Evolutionary conservation across 352 stramenopile species (phyloP).

Genomic region (Globisporangium radiosum): DNA sequence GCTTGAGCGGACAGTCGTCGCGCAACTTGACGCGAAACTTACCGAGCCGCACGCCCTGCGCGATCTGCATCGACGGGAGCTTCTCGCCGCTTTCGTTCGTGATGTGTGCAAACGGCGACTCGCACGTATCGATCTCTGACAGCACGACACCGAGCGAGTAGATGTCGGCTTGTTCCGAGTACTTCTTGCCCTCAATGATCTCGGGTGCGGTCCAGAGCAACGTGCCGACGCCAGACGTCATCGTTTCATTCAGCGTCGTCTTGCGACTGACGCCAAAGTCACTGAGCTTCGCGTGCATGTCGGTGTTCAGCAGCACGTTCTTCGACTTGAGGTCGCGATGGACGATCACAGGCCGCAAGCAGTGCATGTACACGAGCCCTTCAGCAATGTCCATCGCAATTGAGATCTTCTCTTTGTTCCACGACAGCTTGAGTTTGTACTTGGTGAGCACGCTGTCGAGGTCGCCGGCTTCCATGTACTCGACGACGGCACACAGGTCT

Average conservation of each 20-base stretch:
- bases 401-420: slow-evolving; percentile 64
- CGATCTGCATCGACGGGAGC: slow-evolving; percentile 65
- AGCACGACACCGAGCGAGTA: slow-evolving; percentile 85
- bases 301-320: slow-evolving; percentile 74
- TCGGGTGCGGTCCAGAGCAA: slow-evolving; percentile 84
- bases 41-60: slow-evolving; percentile 48
- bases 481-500: slow-evolving; percentile 68
- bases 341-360: slow-evolving; percentile 57
- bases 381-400: slow-evolving; percentile 82
- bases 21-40: slow-evolving; percentile 46
- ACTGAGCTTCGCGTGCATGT: slow-evolving; percentile 72
- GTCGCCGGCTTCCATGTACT: slow-evolving; percentile 77
- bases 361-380: slow-evolving; percentile 82
- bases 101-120: slow-evolving; percentile 47
- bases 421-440: slow-evolving; percentile 44
- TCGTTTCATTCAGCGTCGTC: slow-evolving; percentile 61
- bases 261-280: slow-evolving; percentile 85
- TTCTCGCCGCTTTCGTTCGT: slow-evolving; percentile 37
- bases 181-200: slow-evolving; percentile 83
- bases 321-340: slow-evolving; percentile 87
- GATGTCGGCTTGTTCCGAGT: slow-evolving; percentile 84
- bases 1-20: slow-evolving; percentile 47
- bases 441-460: slow-evolving; percentile 53
- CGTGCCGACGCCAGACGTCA: slow-evolving; percentile 75
- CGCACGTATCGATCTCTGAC: slow-evolving; percentile 69